Conservation (phyloP, 768 basidiomycete genomes). For the Russula griseocarnosa region DNA sequence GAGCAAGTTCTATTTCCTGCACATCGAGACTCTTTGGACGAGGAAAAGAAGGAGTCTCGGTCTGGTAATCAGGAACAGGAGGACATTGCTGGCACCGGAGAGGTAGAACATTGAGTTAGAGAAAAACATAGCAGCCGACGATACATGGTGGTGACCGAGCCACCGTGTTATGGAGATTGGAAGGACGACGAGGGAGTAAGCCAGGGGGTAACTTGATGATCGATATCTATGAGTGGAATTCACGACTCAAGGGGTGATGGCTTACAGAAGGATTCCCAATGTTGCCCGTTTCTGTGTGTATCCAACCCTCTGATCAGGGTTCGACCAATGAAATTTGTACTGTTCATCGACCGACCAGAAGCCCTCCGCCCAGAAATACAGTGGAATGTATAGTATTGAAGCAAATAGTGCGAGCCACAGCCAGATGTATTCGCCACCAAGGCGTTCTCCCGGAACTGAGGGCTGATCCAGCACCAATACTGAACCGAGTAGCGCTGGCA, state of each 20-base stretch:
- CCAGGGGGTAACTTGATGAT: background rate
- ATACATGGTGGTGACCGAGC: slow-evolving; percentile 31
- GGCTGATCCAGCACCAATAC: slow-evolving; percentile 46
- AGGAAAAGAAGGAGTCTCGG: too few species aligned
- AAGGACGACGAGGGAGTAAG: slow-evolving; percentile 2
- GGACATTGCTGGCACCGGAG: too few species aligned
- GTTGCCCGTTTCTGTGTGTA: slow-evolving; percentile 12
- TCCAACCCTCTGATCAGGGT: slow-evolving; percentile 7
- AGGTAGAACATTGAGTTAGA: slow-evolving; percentile 21
- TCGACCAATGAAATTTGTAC: slow-evolving; percentile 36
- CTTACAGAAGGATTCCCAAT: slow-evolving; percentile 33
- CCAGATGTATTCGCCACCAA: too few species aligned
- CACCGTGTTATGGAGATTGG: background rate
- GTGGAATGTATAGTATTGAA: too few species aligned
- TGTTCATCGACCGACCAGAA: slow-evolving; percentile 32
- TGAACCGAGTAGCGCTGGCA: slow-evolving; percentile 15
- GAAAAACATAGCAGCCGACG: slow-evolving; percentile 36
- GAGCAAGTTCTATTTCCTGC: too few species aligned
- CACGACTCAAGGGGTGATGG: background rate
- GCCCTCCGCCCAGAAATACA: too few species aligned
- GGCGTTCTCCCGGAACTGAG: slow-evolving; percentile 34
- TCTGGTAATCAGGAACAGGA: too few species aligned
- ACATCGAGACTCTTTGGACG: too few species aligned
- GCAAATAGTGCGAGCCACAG: too few species aligned
- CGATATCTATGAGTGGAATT: slow-evolving; percentile 1